Conservation (phyloP, 176 grass and related monocot species). For the Carex myosuroides region DNA sequence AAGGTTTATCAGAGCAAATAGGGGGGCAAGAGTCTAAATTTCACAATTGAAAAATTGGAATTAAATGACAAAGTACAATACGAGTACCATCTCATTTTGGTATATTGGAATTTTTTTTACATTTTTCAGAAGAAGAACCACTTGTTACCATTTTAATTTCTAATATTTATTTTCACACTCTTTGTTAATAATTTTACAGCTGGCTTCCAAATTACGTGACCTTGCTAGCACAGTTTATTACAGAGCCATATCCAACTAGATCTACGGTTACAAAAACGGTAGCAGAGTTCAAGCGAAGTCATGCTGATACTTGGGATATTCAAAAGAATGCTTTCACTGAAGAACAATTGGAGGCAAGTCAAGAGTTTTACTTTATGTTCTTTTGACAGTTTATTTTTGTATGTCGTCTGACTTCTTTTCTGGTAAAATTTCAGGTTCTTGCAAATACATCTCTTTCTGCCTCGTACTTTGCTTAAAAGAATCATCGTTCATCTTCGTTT, state of each 20-base stretch:
- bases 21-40: background rate
- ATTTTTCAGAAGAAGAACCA: background rate
- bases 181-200: conserved; percentile 38
- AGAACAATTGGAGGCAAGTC: conserved; percentile 82
- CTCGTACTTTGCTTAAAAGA: conserved; percentile 79
- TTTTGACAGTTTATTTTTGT: conserved; percentile 8
- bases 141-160: background rate
- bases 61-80: background rate
- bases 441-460: conserved; percentile 74
- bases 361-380: background rate
- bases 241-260: conserved; percentile 66
- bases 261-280: conserved; percentile 81
- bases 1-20: background rate
- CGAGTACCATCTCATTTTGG: background rate
- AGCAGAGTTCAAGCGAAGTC: conserved; percentile 83
- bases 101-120: background rate
- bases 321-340: conserved; percentile 85
- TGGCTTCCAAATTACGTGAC: conserved; percentile 91
- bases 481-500: background rate
- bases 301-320: conserved; percentile 91
- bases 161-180: background rate
- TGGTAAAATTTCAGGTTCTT: conserved; percentile 55
- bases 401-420: background rate
- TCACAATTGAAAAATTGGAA: background rate
- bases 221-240: conserved; percentile 62